Conservation (phyloP, 2,329 filamentous ascomycete genomes). For the Nigrospora osmanthi region DNA sequence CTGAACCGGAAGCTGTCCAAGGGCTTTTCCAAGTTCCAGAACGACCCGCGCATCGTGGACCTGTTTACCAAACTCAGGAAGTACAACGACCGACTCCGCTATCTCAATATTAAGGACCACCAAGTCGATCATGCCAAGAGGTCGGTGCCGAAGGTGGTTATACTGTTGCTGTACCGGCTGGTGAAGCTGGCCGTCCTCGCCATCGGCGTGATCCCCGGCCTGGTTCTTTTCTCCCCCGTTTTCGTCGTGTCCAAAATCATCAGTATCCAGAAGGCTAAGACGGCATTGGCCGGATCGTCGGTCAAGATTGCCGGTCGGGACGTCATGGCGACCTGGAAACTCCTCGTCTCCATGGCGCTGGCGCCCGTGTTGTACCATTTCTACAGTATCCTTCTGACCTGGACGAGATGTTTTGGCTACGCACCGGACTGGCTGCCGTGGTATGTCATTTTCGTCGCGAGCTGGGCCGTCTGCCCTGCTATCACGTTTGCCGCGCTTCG, state of each 20-base stretch:
- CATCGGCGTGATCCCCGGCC: constrained; percentile 75
- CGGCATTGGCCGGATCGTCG: constrained; percentile 75
- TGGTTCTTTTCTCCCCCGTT: constrained; percentile 80
- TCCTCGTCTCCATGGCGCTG: constrained; percentile 78
- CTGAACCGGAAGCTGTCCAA: constrained; percentile 85
- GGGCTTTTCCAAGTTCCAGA: constrained; percentile 88
- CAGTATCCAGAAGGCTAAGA: constrained; percentile 72
- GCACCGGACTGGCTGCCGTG: constrained; percentile 74
- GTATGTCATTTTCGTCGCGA: constrained; percentile 66
- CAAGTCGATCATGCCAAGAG: constrained; percentile 89
- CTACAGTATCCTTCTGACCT: constrained; percentile 67
- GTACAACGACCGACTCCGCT: constrained; percentile 82
- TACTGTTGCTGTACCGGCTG: constrained; percentile 72
- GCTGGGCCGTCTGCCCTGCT: constrained; percentile 73
- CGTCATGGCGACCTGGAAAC: constrained; percentile 91
- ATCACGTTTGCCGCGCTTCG: constrained; percentile 90
- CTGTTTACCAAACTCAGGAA: constrained; percentile 68
- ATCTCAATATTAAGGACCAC: constrained; percentile 84
- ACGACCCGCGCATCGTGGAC: constrained; percentile 73
- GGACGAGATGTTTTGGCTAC: constrained; percentile 75
- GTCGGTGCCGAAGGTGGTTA: constrained; percentile 66
- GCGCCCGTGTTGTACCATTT: constrained; percentile 76
- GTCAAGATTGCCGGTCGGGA: constrained; percentile 86
- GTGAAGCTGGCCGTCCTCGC: constrained; percentile 70
- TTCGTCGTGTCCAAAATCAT: constrained; percentile 80